Conservation (phyloP, 495 filamentous ascomycete genomes). For the Hyaloscypha hepaticicola region DNA sequence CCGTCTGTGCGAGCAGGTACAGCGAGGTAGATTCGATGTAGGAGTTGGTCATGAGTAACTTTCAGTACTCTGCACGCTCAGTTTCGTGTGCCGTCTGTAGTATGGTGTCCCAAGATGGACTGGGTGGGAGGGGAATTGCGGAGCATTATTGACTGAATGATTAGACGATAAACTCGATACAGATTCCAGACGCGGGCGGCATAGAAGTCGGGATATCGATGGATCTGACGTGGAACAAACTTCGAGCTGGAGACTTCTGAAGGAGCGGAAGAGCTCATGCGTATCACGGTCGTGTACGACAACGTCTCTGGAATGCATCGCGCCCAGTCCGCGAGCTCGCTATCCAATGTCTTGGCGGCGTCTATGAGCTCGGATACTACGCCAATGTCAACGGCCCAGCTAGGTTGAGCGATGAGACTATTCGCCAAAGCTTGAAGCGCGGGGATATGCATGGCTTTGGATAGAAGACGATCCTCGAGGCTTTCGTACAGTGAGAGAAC, state of each 20-base stretch:
- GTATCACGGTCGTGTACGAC: slow-evolving; percentile 7
- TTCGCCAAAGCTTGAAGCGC: slow-evolving; percentile 13
- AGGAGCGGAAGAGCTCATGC: not conserved
- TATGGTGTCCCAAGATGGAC: too few relatives aligned
- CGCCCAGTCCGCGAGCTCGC: slow-evolving; percentile 13
- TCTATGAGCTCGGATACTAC: slow-evolving; percentile 4
- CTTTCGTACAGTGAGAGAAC: not conserved
- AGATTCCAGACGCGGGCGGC: slow-evolving; percentile 19
- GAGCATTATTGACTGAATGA: slow-evolving; percentile 19
- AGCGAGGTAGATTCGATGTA: too few relatives aligned
- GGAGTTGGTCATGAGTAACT: too few relatives aligned
- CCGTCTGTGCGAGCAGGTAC: too few relatives aligned
- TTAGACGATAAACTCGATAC: slow-evolving; percentile 19
- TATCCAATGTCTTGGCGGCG: slow-evolving; percentile 4
- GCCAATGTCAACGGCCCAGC: not conserved
- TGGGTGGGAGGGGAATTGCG: not conserved
- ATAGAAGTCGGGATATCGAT: slow-evolving; percentile 14
- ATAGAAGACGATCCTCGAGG: slow-evolving; percentile 17
- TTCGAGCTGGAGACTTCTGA: not conserved
- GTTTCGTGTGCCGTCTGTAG: too few relatives aligned
- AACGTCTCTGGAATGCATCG: not conserved
- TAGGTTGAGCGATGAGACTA: not conserved
- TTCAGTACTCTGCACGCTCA: too few relatives aligned
- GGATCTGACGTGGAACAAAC: slow-evolving; percentile 8
- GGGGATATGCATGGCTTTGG: slow-evolving; percentile 12